Conservation (phyloP, 345 rosid genomes). For the Corchorus capsularis region DNA sequence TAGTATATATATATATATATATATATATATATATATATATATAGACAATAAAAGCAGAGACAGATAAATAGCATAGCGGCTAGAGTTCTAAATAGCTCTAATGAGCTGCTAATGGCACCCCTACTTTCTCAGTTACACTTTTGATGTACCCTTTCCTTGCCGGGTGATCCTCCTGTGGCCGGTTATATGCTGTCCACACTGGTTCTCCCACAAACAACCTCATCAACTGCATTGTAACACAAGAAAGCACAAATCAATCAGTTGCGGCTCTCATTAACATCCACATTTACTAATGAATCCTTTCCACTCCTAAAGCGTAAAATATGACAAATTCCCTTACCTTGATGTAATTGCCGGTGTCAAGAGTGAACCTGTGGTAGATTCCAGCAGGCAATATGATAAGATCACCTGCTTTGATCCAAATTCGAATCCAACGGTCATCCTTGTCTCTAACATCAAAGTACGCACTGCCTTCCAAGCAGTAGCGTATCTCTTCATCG, state of each 20-base stretch:
- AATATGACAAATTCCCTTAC: slow-evolving; percentile 29
- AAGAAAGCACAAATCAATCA: neutral
- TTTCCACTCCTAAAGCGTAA: neutral
- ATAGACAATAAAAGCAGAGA: neutral
- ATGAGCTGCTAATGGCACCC: slow-evolving; percentile 45
- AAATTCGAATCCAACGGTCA: slow-evolving; percentile 77
- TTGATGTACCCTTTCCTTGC: slow-evolving; percentile 66
- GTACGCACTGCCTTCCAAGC: slow-evolving; percentile 81
- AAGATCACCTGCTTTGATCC: slow-evolving; percentile 79
- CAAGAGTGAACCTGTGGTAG: slow-evolving; percentile 90
- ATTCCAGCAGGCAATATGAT: slow-evolving; percentile 80
- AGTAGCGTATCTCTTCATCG: slow-evolving; percentile 91
- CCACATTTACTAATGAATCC: neutral
- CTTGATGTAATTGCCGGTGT: slow-evolving; percentile 71
- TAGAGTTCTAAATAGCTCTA: slow-evolving; percentile 5
- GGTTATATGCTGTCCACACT: slow-evolving; percentile 74
- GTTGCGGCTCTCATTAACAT: neutral
- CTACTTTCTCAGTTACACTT: slow-evolving; percentile 40
- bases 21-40: no score
- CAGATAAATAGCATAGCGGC: neutral
- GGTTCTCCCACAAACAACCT: slow-evolving; percentile 89
- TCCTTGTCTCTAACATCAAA: slow-evolving; percentile 82
- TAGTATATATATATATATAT: no score
- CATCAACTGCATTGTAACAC: slow-evolving; percentile 58
- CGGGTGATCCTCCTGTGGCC: slow-evolving; percentile 86